A percentile compares a stretch with the other conserved stretches of the same genome.
Conservation (phyloP, 176 grass and related monocot species). For the Avena eriantha region DNA sequence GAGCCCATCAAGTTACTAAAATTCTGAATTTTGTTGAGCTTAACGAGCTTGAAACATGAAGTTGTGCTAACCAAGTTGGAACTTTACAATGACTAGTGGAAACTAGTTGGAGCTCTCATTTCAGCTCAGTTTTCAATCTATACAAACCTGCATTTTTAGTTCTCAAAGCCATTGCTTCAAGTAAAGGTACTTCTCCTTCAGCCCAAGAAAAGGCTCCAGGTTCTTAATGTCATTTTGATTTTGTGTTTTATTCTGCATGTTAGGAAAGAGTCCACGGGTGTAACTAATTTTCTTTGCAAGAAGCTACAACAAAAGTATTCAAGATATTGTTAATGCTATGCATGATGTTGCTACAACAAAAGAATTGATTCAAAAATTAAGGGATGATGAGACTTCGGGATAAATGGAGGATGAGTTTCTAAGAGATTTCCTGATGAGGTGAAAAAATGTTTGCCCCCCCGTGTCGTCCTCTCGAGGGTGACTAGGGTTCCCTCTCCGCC, state of each 20-base stretch:
- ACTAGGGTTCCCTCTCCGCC: no score
- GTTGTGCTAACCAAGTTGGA: no score
- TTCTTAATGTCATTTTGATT: not conserved
- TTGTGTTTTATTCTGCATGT: not conserved
- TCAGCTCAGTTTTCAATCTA: not conserved
- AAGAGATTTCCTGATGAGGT: not conserved
- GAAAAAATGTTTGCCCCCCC: no score
- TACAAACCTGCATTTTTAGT: not conserved
- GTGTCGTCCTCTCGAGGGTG: no score
- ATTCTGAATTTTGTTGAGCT: no score
- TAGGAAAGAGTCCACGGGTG: not conserved
- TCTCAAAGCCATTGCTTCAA: not conserved
- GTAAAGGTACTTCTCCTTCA: not conserved
- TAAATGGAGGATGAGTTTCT: not conserved
- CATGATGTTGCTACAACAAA: not conserved
- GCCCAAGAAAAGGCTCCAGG: not conserved
- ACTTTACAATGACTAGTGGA: no score
- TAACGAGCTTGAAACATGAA: no score
- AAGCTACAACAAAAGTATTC: not conserved
- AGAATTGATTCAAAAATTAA: not conserved
- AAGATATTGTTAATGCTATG: conserved; percentile 20
- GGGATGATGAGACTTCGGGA: not conserved
- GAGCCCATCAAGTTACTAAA: no score
- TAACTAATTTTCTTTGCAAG: not conserved
- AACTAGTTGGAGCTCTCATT: no score